phyloP scores from a whole-genome alignment of 2,329 filamentous ascomycete species.

The Colletotrichum filicis region DNA sequence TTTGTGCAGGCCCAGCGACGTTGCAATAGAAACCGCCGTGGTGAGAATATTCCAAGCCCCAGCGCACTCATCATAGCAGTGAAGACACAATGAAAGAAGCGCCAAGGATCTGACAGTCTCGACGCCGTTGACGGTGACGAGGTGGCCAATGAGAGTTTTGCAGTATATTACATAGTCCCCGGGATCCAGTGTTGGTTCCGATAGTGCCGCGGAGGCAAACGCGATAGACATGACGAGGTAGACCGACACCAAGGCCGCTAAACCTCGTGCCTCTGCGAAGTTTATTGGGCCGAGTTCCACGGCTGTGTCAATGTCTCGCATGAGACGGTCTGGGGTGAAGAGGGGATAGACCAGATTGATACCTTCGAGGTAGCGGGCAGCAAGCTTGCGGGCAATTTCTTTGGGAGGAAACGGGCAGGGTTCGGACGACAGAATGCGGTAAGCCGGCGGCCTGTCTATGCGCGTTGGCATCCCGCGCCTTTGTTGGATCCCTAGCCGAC shows the following conservation, averaged over 20 bases:
- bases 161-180: constrained; percentile 33
- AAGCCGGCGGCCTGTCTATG: not conserved
- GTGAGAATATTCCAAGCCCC: constrained; percentile 40
- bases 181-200: not conserved
- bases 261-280: constrained; percentile 8
- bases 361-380: constrained; percentile 18
- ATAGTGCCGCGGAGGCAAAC: constrained; percentile 5
- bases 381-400: not conserved
- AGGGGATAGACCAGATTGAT: constrained; percentile 19
- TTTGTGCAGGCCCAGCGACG: constrained; percentile 40
- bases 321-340: constrained; percentile 12
- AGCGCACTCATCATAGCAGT: constrained; percentile 37
- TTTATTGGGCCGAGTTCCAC: not conserved
- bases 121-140: constrained; percentile 33
- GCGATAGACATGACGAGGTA: constrained; percentile 22
- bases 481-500: constrained; percentile 24
- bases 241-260: constrained; percentile 3
- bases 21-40: constrained; percentile 39
- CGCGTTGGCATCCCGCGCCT: constrained; percentile 5
- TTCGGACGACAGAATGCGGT: constrained; percentile 3
- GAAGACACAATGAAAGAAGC: constrained; percentile 34
- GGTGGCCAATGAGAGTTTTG: constrained; percentile 37
- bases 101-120: constrained; percentile 38
- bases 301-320: constrained; percentile 12
- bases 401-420: constrained; percentile 8